Evolutionary conservation across 1,284 basidiomycete genomes (phyloP), one percentile per base, ranked within the genome.

Genomic region (Ustilago shanxiensis): DNA sequence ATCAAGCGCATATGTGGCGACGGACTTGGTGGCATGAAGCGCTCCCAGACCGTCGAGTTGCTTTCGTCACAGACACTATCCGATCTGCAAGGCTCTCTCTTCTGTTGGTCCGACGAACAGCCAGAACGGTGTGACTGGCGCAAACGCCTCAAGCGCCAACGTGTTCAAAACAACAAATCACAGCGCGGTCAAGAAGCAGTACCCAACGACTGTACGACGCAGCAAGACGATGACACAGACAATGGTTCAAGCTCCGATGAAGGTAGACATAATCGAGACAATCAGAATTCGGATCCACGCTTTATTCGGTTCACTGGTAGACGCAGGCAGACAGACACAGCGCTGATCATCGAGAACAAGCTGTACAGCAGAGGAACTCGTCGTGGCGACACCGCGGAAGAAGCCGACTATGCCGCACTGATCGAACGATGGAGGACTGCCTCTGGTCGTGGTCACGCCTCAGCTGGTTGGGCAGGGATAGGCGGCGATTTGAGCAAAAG

Each of bases 61-160:
- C 69, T 72, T 11, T 77, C 74, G 5, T 49, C 50, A 3, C 74
- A 77, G 31, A 56, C 66, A 3, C 44, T 77, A 39, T 44, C 44
- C 10, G 57, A 60, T 24, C 41, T 77, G 29, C 59, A 58, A 11
- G 35, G 41, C 10, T 66, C 69, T 18, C 60, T 77, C 28, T 39
- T 69, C 22, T 77, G 74, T 53, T 77, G 74, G 74, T 72, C 74
- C 2, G 66, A 77, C 24, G 66, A 70, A 24, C 74, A 72, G 54
- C 74, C 74, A 7, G 74, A 77, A 41, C 66, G 70, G 10, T 28
- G 18, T 6, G 66, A 55, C 8, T 77, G 74, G 74, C 57, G 45
- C 8, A 20, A 66, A n/a, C 68, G 73, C 10, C 62, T 76, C 28
- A 53, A 13, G 5, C 31, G 55, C 41, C 37, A 61, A 10, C 55